phyloP scores from a whole-genome alignment of 306 rosid genomes.

The Astragalus membranaceus region DNA sequence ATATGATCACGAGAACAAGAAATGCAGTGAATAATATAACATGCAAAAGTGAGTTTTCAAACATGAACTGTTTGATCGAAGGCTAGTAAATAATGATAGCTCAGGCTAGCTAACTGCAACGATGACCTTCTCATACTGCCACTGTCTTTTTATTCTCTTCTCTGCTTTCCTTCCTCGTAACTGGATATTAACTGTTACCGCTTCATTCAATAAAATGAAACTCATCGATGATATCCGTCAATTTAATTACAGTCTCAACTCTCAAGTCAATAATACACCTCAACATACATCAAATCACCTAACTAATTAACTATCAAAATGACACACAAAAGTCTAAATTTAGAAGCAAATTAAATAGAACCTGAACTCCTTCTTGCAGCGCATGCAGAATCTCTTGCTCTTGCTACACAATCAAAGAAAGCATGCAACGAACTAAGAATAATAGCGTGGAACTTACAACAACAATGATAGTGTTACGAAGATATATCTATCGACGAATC shows the following conservation, averaged over 20 bases:
- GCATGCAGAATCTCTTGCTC: neutral
- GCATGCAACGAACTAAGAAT: neutral
- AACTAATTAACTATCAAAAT: slow-evolving; percentile 2
- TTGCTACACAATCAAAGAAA: neutral
- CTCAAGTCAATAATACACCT: slow-evolving; percentile 7
- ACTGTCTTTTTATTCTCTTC: neutral
- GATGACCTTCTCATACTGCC: neutral
- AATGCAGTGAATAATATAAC: neutral
- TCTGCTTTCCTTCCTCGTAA: neutral
- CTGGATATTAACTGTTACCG: neutral
- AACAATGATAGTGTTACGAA: neutral
- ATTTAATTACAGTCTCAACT: slow-evolving; percentile 40
- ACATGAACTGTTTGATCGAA: neutral
- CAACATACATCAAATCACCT: slow-evolving; percentile 14
- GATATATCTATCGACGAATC: neutral
- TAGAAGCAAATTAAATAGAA: slow-evolving; percentile 8
- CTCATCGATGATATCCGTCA: slow-evolving; percentile 22
- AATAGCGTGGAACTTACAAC: neutral
- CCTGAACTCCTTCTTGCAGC: slow-evolving; percentile 8
- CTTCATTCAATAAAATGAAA: neutral
- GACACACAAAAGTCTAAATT: slow-evolving; percentile 6
- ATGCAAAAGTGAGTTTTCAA: slow-evolving; percentile 10
- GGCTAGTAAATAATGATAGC: neutral
- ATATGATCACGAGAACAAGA: neutral
- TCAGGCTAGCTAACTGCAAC: no score